These are phyloP conservation scores for Fusarium sp. DNA, from an alignment of 2,329 filamentous ascomycete genomes.

Conservation along the genomic window DNA sequence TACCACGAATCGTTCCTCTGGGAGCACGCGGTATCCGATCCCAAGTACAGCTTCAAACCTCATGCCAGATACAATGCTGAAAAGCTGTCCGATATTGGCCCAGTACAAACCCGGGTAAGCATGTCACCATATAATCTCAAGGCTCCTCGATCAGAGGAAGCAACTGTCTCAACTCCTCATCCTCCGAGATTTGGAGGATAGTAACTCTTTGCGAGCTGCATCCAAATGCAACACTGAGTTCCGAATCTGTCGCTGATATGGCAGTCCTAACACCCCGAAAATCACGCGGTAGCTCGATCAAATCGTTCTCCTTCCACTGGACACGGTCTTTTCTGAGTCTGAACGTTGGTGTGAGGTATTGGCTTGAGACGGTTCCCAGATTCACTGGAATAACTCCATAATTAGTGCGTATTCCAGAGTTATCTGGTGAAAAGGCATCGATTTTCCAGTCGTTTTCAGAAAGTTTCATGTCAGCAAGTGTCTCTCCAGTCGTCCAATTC, in stretches of 20 bases:
- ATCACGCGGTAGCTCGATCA: neutral
- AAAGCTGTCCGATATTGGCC: too few species aligned
- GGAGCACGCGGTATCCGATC: too few species aligned
- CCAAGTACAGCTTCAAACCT: too few species aligned
- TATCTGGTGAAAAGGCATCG: neutral
- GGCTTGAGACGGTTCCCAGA: fast-evolving
- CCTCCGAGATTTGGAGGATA: neutral
- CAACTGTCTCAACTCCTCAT: neutral
- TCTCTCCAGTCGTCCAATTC: neutral
- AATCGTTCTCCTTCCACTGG: neutral
- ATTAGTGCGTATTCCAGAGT: neutral
- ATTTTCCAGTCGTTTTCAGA: neutral
- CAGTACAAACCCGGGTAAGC: too few species aligned
- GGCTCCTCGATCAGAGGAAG: neutral
- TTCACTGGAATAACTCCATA: neutral
- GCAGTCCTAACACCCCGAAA: fast-evolving
- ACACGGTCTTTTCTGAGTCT: neutral
- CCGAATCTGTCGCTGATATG: neutral
- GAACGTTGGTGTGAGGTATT: neutral
- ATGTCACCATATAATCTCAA: too few species aligned
- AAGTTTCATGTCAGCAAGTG: fast-evolving
- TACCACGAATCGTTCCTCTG: neutral
- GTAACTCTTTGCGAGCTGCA: neutral
- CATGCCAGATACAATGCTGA: too few species aligned
- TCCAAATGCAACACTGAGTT: neutral